These are phyloP conservation scores for Herpetospermum pedunculosum DNA, from an alignment of 306 rosid species.

Conservation along the genomic window DNA sequence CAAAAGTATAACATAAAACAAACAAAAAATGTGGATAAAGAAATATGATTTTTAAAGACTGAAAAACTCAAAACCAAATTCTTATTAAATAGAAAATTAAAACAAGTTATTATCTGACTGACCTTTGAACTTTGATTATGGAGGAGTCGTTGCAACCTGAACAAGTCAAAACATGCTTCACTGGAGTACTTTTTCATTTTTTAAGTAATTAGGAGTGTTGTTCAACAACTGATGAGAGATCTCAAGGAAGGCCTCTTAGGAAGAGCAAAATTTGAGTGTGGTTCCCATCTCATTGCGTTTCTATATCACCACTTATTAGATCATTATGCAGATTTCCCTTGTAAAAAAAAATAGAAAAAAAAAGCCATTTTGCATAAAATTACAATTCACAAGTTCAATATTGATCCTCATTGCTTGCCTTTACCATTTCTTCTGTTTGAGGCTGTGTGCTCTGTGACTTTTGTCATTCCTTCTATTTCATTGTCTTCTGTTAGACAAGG, in stretches of 20 bases:
- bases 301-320: not conserved
- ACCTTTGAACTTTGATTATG: not conserved
- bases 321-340: not conserved
- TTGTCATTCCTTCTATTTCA: not conserved
- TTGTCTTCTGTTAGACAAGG: not conserved
- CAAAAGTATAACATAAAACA: not conserved
- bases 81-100: not conserved
- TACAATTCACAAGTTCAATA: not conserved
- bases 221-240: too few species aligned
- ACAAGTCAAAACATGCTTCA: not conserved
- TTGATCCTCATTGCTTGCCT: not conserved
- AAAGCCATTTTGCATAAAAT: not conserved
- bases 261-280: not conserved
- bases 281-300: not conserved
- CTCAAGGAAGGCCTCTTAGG: not conserved
- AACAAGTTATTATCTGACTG: not conserved
- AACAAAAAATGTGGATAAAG: too few species aligned
- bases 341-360: too few species aligned
- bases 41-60: not conserved
- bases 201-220: not conserved
- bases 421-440: not conserved
- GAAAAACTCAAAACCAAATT: not conserved
- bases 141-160: not conserved
- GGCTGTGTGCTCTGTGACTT: not conserved
- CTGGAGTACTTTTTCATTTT: not conserved